phyloP scores from a whole-genome alignment of 2,329 filamentous ascomycete species.

The Apiospora rasikravindrae region DNA sequence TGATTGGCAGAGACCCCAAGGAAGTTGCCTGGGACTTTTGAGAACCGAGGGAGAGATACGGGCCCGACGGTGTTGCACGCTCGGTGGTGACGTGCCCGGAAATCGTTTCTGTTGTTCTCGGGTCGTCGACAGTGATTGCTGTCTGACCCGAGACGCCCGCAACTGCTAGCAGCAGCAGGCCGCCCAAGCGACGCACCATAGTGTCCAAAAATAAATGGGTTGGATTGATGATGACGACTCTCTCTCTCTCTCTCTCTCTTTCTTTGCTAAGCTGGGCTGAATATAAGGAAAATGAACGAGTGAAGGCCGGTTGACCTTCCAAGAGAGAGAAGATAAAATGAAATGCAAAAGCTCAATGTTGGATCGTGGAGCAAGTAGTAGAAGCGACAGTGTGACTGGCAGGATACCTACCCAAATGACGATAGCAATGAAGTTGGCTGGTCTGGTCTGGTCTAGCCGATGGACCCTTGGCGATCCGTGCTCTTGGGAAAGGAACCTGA shows the following conservation, averaged over 20 bases:
- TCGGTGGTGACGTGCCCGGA: conserved; percentile 35
- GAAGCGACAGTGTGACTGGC: background rate
- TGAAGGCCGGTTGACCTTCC: background rate
- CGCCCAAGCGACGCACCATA: conserved; percentile 31
- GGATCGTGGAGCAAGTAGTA: conserved; percentile 2
- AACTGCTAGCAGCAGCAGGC: conserved; percentile 31
- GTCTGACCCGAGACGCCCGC: conserved; percentile 35
- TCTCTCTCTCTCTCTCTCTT: background rate
- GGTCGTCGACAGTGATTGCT: conserved; percentile 40
- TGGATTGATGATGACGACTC: background rate
- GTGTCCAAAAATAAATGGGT: background rate
- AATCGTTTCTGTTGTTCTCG: conserved; percentile 43
- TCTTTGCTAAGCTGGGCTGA: background rate
- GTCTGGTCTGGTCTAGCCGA: background rate
- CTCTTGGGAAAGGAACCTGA: conserved; percentile 10
- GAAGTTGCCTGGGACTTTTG: conserved; percentile 46
- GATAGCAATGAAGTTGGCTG: conserved; percentile 1
- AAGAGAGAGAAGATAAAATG: background rate
- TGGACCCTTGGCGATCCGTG: conserved; percentile 10
- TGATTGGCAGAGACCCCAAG: conserved; percentile 33
- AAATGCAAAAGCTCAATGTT: background rate
- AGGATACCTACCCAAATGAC: background rate
- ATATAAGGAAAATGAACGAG: background rate
- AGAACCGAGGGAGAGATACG: conserved; percentile 51
- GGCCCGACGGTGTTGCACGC: conserved; percentile 47